Evolutionary conservation across 2,329 filamentous ascomycete species (phyloP).

Genomic region (Thyridium curvatum): DNA sequence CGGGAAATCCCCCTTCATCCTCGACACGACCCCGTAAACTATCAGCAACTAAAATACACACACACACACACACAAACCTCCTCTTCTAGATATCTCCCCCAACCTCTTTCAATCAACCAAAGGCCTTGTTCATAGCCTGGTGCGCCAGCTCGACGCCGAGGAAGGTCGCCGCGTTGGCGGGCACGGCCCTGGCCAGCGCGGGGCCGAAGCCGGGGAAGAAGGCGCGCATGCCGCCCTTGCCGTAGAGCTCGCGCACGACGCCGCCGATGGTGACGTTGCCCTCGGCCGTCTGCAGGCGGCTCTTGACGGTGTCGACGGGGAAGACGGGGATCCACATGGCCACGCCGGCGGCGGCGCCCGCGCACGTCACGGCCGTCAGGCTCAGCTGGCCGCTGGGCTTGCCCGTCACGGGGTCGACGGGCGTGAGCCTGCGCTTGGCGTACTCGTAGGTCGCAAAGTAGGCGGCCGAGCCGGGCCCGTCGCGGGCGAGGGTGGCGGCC

Average conservation of each 20-base stretch:
- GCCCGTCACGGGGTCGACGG: slow-evolving; percentile 67
- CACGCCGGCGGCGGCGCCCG: slow-evolving; percentile 84
- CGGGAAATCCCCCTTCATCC: no score
- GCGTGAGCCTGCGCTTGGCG: slow-evolving; percentile 82
- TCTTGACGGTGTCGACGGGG: slow-evolving; percentile 96
- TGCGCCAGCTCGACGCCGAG: slow-evolving; percentile 79
- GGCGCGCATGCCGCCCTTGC: slow-evolving; percentile 73
- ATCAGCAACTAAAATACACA: no score
- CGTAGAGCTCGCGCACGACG: slow-evolving; percentile 78
- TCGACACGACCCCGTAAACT: no score
- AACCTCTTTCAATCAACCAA: slow-evolving; percentile 35
- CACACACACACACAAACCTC: no score
- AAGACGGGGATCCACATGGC: slow-evolving; percentile 99
- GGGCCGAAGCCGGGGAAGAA: slow-evolving; percentile 98
- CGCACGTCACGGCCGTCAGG: slow-evolving; percentile 74
- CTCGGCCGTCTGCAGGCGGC: slow-evolving; percentile 82
- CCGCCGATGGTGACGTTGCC: slow-evolving; percentile 75
- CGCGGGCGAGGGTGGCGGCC: slow-evolving; percentile 84
- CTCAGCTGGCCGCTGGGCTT: slow-evolving; percentile 72
- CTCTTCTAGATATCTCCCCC: not conserved
- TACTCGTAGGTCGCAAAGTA: slow-evolving; percentile 98
- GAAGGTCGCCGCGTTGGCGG: slow-evolving; percentile 95
- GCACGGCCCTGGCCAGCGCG: slow-evolving; percentile 85
- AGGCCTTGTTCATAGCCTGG: slow-evolving; percentile 72
- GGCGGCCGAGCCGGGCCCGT: slow-evolving; percentile 86